Conservation (phyloP, 257 asterid genomes). For the Paraleonurus japonicus region DNA sequence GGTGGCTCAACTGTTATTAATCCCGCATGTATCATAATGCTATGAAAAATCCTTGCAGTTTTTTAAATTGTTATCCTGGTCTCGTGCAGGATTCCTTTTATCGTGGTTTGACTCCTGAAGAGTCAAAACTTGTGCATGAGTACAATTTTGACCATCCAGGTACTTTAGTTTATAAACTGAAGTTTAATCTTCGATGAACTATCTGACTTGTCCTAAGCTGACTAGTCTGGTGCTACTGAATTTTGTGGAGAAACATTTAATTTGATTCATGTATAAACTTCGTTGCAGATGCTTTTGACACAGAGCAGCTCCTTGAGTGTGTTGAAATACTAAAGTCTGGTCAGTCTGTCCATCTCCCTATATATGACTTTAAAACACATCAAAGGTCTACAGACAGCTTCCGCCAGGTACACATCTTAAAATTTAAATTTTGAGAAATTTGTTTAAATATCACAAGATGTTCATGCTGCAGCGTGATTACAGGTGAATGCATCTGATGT, state of each 20-base stretch:
- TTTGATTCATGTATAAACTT: slow-evolving; percentile 17
- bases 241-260: not conserved
- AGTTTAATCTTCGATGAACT: not conserved
- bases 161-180: slow-evolving; percentile 25
- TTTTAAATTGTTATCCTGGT: slow-evolving; percentile 7
- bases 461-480: slow-evolving; percentile 4
- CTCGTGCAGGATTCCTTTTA: slow-evolving; percentile 85
- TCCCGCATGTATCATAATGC: not conserved
- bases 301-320: slow-evolving; percentile 96
- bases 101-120: slow-evolving; percentile 90
- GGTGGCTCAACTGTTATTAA: not conserved
- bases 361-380: slow-evolving; percentile 91
- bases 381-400: slow-evolving; percentile 83
- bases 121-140: slow-evolving; percentile 69
- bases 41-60: not conserved
- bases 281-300: slow-evolving; percentile 92
- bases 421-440: not conserved
- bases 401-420: slow-evolving; percentile 58
- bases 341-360: slow-evolving; percentile 83
- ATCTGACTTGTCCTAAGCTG: slow-evolving; percentile 10
- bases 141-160: slow-evolving; percentile 99
- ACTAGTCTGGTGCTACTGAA: slow-evolving; percentile 7
- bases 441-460: slow-evolving; percentile 4
- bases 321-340: slow-evolving; percentile 65
- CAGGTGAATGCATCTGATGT: slow-evolving; percentile 99